Percentiles rank a stretch among this genome's conserved stretches.
Conservation (phyloP, 768 basidiomycete species). For the Pisolithus orientalis region DNA sequence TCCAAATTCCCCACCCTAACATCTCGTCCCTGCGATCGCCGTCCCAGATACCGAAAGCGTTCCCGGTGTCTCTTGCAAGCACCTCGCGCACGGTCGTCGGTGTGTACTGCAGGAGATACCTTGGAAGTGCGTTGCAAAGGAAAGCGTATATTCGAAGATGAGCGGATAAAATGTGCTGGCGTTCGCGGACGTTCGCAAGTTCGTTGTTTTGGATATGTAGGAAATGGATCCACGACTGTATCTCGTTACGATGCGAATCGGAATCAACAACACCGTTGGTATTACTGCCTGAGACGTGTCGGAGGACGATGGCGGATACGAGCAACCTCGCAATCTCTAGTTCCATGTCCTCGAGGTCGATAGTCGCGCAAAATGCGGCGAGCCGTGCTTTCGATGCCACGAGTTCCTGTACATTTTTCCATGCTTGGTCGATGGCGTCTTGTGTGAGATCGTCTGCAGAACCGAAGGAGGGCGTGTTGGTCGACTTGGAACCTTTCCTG, state of each 20-base stretch:
- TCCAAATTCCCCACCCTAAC: constrained; percentile 61
- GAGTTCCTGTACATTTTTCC: constrained; percentile 37
- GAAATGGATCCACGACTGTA: constrained; percentile 39
- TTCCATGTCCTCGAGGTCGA: constrained; percentile 44
- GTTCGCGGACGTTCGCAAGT: constrained; percentile 36
- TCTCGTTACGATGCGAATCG: background rate
- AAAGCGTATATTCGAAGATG: constrained; percentile 52
- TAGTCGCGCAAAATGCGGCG: constrained; percentile 20
- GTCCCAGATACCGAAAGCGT: constrained; percentile 68
- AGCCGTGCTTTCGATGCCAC: constrained; percentile 17
- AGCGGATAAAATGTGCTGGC: constrained; percentile 46
- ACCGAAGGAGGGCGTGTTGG: constrained; percentile 6
- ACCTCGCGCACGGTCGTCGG: constrained; percentile 46
- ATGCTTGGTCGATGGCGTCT: constrained; percentile 37
- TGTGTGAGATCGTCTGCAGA: constrained; percentile 25
- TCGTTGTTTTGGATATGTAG: constrained; percentile 57
- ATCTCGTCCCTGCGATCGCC: constrained; percentile 43
- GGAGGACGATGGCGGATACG: constrained; percentile 43
- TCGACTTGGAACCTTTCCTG: constrained; percentile 20
- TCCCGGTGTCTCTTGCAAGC: constrained; percentile 55
- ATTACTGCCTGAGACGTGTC: constrained; percentile 23
- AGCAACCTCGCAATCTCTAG: constrained; percentile 53
- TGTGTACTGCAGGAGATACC: constrained; percentile 29
- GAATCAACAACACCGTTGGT: constrained; percentile 5
- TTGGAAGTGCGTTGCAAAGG: constrained; percentile 33